Conservation (phyloP, 805 yeast species). For the Grigorovia yakushimaensis region DNA sequence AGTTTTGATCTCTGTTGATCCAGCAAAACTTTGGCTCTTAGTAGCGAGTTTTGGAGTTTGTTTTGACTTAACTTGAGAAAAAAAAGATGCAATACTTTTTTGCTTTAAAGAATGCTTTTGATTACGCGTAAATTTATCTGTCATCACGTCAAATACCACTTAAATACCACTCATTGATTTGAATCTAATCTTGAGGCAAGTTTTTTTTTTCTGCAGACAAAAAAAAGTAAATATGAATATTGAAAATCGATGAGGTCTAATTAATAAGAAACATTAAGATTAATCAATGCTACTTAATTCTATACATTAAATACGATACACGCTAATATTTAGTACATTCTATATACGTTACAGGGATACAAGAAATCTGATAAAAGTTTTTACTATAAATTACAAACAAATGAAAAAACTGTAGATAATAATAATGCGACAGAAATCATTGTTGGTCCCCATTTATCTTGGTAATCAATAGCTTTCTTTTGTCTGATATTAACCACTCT, state of each 20-base stretch:
- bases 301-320: too few species aligned
- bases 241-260: neutral
- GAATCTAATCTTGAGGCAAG: neutral
- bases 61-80: constrained; percentile 2
- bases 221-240: neutral
- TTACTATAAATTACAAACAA: constrained; percentile 32
- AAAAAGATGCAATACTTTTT: constrained; percentile 9
- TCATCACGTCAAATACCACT: neutral
- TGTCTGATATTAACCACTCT: constrained; percentile 76
- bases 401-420: constrained; percentile 54
- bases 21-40: neutral
- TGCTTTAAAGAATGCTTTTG: constrained; percentile 4
- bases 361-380: neutral
- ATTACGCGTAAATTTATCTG: neutral
- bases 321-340: too few species aligned
- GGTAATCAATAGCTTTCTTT: constrained; percentile 75
- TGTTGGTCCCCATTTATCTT: constrained; percentile 81
- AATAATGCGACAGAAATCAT: constrained; percentile 68
- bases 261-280: too few species aligned
- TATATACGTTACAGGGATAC: neutral
- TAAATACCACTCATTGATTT: neutral
- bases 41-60: neutral
- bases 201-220: neutral
- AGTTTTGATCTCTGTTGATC: neutral
- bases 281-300: neutral